Evolutionary conservation across 176 grass and related monocot species (phyloP).

Genomic region (Poa pratensis): DNA sequence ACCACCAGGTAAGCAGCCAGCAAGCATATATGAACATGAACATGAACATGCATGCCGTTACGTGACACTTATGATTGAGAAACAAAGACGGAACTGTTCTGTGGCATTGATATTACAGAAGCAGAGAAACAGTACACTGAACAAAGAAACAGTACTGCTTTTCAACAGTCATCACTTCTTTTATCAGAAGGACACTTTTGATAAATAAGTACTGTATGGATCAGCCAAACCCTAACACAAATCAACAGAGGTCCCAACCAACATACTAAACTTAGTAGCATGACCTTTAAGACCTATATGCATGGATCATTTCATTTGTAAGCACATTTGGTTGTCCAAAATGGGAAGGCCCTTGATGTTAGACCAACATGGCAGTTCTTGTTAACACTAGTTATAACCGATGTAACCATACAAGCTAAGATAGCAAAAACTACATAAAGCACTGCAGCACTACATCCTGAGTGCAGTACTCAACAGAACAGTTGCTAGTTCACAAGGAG

Average conservation of each 20-base stretch:
- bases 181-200: neutral
- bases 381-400: too few relatives aligned
- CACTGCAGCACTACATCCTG: slow-evolving; percentile 1
- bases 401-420: neutral
- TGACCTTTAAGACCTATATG: neutral
- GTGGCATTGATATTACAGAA: slow-evolving; percentile 32
- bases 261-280: neutral
- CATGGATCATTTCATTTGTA: neutral
- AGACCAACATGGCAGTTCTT: neutral
- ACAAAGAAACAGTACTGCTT: slow-evolving; percentile 33
- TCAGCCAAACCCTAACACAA: neutral
- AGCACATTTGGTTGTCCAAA: neutral
- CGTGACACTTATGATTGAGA: slow-evolving; percentile 20
- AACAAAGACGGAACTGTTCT: slow-evolving; percentile 22
- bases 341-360: neutral
- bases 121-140: slow-evolving; percentile 35
- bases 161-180: slow-evolving; percentile 19
- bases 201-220: neutral
- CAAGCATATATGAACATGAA: slow-evolving; percentile 23
- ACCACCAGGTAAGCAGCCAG: neutral
- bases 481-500: neutral
- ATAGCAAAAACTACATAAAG: slow-evolving; percentile 18
- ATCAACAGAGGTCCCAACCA: neutral
- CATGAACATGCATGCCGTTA: slow-evolving; percentile 38
- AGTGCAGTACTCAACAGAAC: slow-evolving; percentile 3